Conservation (phyloP, 2,329 filamentous ascomycete genomes). For the Fusarium nanum region DNA sequence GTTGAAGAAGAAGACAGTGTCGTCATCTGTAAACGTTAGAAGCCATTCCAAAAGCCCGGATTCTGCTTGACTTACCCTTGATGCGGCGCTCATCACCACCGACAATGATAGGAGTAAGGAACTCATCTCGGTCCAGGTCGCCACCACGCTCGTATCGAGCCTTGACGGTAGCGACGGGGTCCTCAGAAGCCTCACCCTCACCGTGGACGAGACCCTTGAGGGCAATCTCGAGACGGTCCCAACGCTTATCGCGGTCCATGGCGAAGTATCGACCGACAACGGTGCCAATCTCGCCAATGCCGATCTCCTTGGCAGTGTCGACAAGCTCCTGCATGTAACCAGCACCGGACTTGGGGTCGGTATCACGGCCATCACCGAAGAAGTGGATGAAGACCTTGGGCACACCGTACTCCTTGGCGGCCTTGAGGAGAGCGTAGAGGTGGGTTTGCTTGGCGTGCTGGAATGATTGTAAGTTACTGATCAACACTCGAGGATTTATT, state of each 20-base stretch:
- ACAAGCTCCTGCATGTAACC: conserved; percentile 90
- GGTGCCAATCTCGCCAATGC: conserved; percentile 87
- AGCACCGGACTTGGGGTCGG: conserved; percentile 92
- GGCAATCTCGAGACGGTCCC: conserved; percentile 92
- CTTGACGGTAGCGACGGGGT: conserved; percentile 88
- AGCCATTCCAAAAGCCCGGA: too few relatives aligned
- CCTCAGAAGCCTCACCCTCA: conserved; percentile 85
- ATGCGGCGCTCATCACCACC: conserved; percentile 87
- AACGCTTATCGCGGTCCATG: conserved; percentile 99
- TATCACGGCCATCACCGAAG: conserved; percentile 97
- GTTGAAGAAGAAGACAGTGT: conserved; percentile 99
- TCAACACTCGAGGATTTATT: background rate
- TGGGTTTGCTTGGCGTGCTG: conserved; percentile 95
- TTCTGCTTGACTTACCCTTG: conserved; percentile 69
- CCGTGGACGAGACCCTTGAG: conserved; percentile 87
- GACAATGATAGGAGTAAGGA: conserved; percentile 96
- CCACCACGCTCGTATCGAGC: conserved; percentile 83
- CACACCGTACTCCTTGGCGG: conserved; percentile 88
- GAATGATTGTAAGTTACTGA: conserved; percentile 25
- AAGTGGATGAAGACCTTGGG: conserved; percentile 98
- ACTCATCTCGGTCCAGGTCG: conserved; percentile 86
- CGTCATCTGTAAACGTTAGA: conserved; percentile 71
- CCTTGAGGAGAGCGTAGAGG: conserved; percentile 85
- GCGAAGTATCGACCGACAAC: conserved; percentile 96
- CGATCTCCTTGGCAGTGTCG: conserved; percentile 83